Evolutionary conservation across 768 basidiomycete species (phyloP).

Genomic region (Suillus variegatus): DNA sequence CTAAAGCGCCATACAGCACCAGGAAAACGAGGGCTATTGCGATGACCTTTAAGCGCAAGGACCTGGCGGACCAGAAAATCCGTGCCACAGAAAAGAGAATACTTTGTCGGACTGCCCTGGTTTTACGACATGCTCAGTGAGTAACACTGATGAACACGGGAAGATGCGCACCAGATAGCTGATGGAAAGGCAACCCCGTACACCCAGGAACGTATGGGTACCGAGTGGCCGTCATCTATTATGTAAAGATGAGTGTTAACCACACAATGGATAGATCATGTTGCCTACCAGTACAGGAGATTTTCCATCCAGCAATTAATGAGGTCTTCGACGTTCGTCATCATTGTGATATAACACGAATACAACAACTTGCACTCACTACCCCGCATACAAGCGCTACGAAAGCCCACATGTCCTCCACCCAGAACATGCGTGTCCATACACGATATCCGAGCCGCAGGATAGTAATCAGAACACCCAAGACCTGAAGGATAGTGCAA

Average conservation of each 20-base stretch:
- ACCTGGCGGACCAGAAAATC: constrained; percentile 14
- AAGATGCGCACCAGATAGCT: constrained; percentile 18
- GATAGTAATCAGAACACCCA: constrained; percentile 14
- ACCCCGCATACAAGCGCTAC: constrained; percentile 16
- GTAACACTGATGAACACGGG: background rate
- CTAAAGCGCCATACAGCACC: constrained; percentile 8
- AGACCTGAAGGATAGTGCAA: constrained; percentile 6
- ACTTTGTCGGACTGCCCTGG: constrained; percentile 22
- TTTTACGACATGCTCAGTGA: background rate
- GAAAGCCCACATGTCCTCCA: constrained; percentile 24
- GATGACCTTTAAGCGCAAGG: constrained; percentile 10
- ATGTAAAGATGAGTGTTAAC: background rate
- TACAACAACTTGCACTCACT: background rate
- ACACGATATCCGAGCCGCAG: constrained; percentile 24
- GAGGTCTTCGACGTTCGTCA: background rate
- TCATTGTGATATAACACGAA: background rate
- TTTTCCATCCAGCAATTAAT: constrained; percentile 13
- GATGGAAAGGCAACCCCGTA: constrained; percentile 14
- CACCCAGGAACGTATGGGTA: constrained; percentile 13
- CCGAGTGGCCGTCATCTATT: background rate
- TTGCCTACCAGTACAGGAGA: constrained; percentile 4
- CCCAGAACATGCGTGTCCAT: constrained; percentile 18
- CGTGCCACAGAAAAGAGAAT: constrained; percentile 22
- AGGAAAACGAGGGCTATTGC: constrained; percentile 12
- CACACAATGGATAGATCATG: background rate